phyloP scores from a whole-genome alignment of 2,329 filamentous ascomycete species.

The Cladosporium sp. region DNA sequence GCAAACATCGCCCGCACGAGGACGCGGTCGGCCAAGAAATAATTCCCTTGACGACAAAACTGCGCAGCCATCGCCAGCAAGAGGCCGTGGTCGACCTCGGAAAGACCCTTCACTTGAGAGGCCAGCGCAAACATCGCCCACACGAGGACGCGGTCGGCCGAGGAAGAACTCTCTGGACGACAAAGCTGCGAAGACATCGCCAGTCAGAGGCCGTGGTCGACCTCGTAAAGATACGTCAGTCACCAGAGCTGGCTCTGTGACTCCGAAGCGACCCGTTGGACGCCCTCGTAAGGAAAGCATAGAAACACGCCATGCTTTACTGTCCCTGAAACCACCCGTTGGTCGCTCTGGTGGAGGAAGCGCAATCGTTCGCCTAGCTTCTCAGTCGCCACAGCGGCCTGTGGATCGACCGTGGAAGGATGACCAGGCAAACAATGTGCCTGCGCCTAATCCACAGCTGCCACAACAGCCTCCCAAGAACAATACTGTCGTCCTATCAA shows the following conservation, averaged over 20 bases:
- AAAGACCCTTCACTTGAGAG: background rate
- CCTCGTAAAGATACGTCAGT: background rate
- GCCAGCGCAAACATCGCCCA: background rate
- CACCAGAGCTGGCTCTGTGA: background rate
- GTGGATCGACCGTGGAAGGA: constrained; percentile 1
- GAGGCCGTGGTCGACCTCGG: background rate
- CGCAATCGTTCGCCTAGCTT: constrained; percentile 18
- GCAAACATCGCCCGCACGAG: constrained; percentile 7
- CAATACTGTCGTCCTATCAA: background rate
- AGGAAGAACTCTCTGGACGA: constrained; percentile 15
- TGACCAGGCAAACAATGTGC: background rate
- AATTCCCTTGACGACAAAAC: background rate
- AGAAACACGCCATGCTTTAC: background rate
- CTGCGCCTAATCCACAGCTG: background rate
- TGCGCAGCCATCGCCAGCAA: background rate
- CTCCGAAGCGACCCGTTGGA: constrained; percentile 11
- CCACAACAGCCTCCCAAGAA: background rate
- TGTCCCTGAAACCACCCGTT: constrained; percentile 6
- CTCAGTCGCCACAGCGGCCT: background rate
- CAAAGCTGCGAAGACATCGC: background rate
- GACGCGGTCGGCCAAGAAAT: constrained; percentile 23
- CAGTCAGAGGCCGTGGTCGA: background rate
- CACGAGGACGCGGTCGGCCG: constrained; percentile 21
- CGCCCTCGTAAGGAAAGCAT: background rate
- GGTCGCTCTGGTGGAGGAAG: background rate